phyloP scores from a whole-genome alignment of 495 filamentous ascomycete species.

The Penicillium daleae region DNA sequence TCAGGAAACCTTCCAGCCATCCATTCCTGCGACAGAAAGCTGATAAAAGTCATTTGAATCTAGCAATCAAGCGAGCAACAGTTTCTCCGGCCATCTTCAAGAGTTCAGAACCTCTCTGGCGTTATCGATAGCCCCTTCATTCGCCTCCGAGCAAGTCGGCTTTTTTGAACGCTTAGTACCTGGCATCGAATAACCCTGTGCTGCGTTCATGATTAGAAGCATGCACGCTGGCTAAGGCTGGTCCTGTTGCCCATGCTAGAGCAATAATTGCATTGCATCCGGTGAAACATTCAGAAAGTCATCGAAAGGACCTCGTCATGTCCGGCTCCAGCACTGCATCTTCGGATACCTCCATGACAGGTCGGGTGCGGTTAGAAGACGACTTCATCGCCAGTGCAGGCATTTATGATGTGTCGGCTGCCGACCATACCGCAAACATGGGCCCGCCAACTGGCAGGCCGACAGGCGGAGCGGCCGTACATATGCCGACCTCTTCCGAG shows the following conservation, averaged over 20 bases:
- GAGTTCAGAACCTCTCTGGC: too few relatives aligned
- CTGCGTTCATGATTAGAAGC: neutral
- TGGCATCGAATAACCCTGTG: neutral
- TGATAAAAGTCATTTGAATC: neutral
- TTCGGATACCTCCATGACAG: conserved; percentile 8
- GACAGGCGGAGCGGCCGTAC: neutral
- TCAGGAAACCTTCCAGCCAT: neutral
- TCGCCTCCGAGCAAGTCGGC: neutral
- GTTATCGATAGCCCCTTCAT: conserved; percentile 2
- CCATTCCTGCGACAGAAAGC: neutral
- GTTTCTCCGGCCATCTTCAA: neutral
- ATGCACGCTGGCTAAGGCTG: conserved; percentile 1
- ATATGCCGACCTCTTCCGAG: neutral
- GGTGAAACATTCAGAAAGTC: neutral
- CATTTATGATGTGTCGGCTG: neutral
- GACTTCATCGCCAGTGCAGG: neutral
- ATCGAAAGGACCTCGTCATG: conserved; percentile 10
- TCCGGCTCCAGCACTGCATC: conserved; percentile 20
- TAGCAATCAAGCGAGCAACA: neutral
- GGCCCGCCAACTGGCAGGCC: neutral
- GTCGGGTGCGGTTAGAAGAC: conserved; percentile 1
- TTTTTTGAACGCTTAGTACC: neutral
- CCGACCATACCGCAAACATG: neutral
- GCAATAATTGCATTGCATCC: neutral
- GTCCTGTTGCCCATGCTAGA: conserved; percentile 3